Percentiles rank a stretch among this genome's conserved stretches.
Conservation (phyloP, 2,329 filamentous ascomycete genomes). For the Aschersonia sp. region DNA sequence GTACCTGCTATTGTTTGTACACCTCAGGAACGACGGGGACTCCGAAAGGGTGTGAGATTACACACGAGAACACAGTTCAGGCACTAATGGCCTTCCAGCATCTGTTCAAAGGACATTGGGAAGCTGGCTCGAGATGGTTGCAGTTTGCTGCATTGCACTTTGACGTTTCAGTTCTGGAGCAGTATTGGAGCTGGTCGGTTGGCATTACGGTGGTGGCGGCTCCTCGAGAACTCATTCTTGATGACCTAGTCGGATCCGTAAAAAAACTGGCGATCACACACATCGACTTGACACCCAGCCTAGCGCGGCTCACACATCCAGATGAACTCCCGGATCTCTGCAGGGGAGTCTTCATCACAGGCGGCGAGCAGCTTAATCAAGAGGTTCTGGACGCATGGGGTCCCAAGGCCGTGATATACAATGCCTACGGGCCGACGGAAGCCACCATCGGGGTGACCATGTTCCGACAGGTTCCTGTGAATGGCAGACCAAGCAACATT, state of each 20-base stretch:
- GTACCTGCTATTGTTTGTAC: conserved; percentile 71
- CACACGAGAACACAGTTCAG: conserved; percentile 77
- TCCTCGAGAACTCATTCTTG: conserved; percentile 70
- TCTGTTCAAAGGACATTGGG: conserved; percentile 65
- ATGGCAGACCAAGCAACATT: conserved; percentile 77
- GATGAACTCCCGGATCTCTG: conserved; percentile 68
- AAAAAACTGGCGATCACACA: conserved; percentile 64
- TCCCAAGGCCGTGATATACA: conserved; percentile 66
- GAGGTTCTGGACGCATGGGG: conserved; percentile 85
- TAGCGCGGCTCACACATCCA: conserved; percentile 66
- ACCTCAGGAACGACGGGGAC: conserved; percentile 78
- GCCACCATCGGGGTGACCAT: conserved; percentile 88
- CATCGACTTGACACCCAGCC: conserved; percentile 79
- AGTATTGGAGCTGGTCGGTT: conserved; percentile 91
- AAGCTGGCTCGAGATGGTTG: conserved; percentile 60
- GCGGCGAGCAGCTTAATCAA: conserved; percentile 75
- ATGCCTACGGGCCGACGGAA: conserved; percentile 85
- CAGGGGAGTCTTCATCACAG: conserved; percentile 80
- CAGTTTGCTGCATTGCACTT: conserved; percentile 94
- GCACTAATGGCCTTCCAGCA: conserved; percentile 76
- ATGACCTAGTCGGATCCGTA: conserved; percentile 65
- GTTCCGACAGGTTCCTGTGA: conserved; percentile 63
- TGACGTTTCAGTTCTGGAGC: conserved; percentile 83
- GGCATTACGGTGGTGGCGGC: conserved; percentile 75
- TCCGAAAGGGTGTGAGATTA: conserved; percentile 79